Evolutionary conservation across 2,329 filamentous ascomycete genomes (phyloP), one percentile per base, ranked within the genome.

Genomic region (Fusarium tupiense): DNA sequence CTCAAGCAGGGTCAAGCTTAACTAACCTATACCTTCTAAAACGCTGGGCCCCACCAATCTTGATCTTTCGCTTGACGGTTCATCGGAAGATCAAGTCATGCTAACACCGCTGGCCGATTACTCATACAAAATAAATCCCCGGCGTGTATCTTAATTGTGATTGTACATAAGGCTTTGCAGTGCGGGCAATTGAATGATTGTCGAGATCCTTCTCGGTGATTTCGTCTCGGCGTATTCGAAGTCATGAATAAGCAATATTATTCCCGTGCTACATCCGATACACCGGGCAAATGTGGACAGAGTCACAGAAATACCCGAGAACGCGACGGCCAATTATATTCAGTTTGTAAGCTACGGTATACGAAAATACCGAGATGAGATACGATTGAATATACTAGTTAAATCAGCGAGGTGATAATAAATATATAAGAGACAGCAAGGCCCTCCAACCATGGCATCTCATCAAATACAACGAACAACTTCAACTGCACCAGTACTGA

Each of bases 141-240:
- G 10, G 7, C 19, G 6, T 19, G 8, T 4, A 19, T 7, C 16
- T 5, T 16, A 1, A 16, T 5, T n/a, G 1, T 16, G 12, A 22
- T 53, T 8, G 3, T 2, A 1, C 3, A 3, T 0, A 35, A 20
- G 9, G 2, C 9, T 20, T 3, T 54, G 14, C 24, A 3, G 3
- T 29, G 4, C 24, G 2, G 5, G 14, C 0, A 13, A 17, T 3
- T 0, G 0, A 29, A 54, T 5, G 13, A 22, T 13, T 17, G 10
- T 12, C 20, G 0, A 1, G 11, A 19, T 19, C 3, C 14, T 19
- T n/a, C 8, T 41, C 52, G 52, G 35, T n/a, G 2, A 29, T 54
- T 54, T 54, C 19, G 10, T 11, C 11, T 41, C 52, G 52, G 52
- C 14, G 3, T 56, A 14, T 56, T 56, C 3, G 1, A 19, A 10